Conservation (phyloP, 2,329 filamentous ascomycete genomes). For the Xylariaceae sp. region DNA sequence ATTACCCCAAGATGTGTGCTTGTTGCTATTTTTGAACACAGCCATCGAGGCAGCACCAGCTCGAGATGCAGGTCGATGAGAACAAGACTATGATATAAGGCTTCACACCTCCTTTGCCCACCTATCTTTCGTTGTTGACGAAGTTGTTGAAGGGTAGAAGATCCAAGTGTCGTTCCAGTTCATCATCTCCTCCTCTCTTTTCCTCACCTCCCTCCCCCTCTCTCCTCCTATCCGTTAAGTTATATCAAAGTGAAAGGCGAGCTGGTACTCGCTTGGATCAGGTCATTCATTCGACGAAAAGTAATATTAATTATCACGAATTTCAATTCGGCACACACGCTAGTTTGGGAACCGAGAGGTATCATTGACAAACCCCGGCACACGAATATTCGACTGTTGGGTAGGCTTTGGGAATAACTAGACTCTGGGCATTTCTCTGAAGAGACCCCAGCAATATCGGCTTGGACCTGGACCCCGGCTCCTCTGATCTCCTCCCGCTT, state of each 20-base stretch:
- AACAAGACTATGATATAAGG: conserved; percentile 64
- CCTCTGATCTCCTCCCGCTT: conserved; percentile 49
- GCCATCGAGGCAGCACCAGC: conserved; percentile 40
- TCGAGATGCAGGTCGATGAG: conserved; percentile 47
- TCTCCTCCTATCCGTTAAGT: conserved; percentile 43
- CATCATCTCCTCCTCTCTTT: conserved; percentile 46
- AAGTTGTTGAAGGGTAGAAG: conserved; percentile 52
- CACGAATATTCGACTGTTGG: conserved; percentile 39
- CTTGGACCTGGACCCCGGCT: conserved; percentile 46
- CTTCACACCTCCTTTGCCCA: conserved; percentile 55
- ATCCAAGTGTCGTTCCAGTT: conserved; percentile 60
- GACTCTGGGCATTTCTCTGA: conserved; percentile 39
- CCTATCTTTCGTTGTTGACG: conserved; percentile 50
- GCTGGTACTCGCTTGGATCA: conserved; percentile 65
- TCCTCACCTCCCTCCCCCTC: conserved; percentile 46
- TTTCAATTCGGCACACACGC: conserved; percentile 28
- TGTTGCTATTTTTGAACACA: conserved; percentile 52
- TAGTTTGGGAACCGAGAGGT: conserved; percentile 34
- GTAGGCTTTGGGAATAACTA: conserved; percentile 43
- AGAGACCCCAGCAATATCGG: conserved; percentile 44
- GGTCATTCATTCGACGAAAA: conserved; percentile 56
- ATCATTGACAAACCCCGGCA: conserved; percentile 37
- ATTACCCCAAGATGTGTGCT: conserved; percentile 46
- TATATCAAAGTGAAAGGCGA: conserved; percentile 56
- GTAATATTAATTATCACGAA: conserved; percentile 49